phyloP scores from a whole-genome alignment of 2,329 filamentous ascomycete genomes.

The Apiospora arundinis region DNA sequence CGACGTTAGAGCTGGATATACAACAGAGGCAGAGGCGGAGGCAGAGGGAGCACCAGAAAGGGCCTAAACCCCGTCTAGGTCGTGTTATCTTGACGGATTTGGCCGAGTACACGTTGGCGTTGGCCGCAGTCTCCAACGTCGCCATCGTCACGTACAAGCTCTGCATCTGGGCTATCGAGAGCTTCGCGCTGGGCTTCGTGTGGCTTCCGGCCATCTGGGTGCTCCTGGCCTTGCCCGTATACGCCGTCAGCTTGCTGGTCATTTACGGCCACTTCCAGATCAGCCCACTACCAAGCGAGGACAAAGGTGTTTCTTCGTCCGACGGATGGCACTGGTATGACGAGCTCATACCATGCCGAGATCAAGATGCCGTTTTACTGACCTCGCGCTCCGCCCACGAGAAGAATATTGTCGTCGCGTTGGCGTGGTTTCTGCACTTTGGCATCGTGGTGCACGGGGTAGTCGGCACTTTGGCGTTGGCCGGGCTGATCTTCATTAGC shows the following conservation, averaged over 20 bases:
- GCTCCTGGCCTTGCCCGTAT: not conserved
- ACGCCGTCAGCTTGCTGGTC: not conserved
- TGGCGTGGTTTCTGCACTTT: not conserved
- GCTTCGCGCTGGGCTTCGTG: slow-evolving; percentile 27
- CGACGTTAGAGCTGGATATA: not conserved
- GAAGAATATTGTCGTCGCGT: too few relatives aligned
- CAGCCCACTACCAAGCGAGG: too few relatives aligned
- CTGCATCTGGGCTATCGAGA: slow-evolving; percentile 33
- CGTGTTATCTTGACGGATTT: slow-evolving; percentile 20
- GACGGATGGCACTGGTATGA: not conserved
- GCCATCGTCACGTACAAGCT: slow-evolving; percentile 34
- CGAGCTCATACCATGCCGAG: not conserved
- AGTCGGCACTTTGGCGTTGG: not conserved
- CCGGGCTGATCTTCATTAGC: not conserved
- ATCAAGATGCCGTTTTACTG: not conserved
- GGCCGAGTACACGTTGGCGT: slow-evolving; percentile 31
- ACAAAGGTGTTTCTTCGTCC: too few relatives aligned
- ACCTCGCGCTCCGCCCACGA: too few relatives aligned
- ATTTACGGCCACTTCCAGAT: not conserved
- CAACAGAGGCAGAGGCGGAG: too few relatives aligned
- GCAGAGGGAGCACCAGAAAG: not conserved
- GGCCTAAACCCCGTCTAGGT: not conserved
- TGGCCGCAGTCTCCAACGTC: slow-evolving; percentile 35
- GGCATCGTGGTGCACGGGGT: not conserved
- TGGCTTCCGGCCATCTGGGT: not conserved